phyloP scores from a whole-genome alignment of 768 basidiomycete species.

The Lentinula sp. region DNA sequence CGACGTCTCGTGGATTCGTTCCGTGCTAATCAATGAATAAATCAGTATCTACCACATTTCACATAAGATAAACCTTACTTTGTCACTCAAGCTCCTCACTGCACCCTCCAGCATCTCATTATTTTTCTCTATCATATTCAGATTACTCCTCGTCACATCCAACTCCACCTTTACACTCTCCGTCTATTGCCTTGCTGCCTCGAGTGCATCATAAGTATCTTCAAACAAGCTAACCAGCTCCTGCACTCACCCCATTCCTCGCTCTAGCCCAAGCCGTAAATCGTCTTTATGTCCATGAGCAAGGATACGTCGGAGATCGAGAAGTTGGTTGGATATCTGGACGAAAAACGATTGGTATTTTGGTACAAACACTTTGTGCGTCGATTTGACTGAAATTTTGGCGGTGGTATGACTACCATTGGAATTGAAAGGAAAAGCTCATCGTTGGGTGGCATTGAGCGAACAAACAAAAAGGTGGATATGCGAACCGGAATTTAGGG shows the following conservation, averaged over 20 bases:
- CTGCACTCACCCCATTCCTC: conserved; percentile 62
- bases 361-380: conserved; percentile 12
- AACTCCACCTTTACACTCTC: conserved; percentile 81
- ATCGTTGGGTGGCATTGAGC: conserved; percentile 39
- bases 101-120: conserved; percentile 97
- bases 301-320: conserved; percentile 62
- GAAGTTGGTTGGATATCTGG: conserved; percentile 67
- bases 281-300: conserved; percentile 78
- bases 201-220: conserved; percentile 60
- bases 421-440: conserved; percentile 5
- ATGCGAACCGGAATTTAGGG: no score
- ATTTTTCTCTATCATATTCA: conserved; percentile 84
- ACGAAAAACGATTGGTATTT: conserved; percentile 26
- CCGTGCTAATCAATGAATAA: conserved; percentile 6
- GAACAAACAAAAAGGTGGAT: no score
- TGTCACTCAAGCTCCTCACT: conserved; percentile 28
- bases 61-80: not conserved
- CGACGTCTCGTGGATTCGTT: conserved; percentile 33
- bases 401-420: not conserved
- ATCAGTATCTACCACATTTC: not conserved
- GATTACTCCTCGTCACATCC: conserved; percentile 82
- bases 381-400: conserved; percentile 16
- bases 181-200: not conserved
- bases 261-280: conserved; percentile 58
- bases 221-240: conserved; percentile 65